These are phyloP conservation scores for Senna tora DNA, from an alignment of 306 rosid species.

Conservation along the genomic window DNA sequence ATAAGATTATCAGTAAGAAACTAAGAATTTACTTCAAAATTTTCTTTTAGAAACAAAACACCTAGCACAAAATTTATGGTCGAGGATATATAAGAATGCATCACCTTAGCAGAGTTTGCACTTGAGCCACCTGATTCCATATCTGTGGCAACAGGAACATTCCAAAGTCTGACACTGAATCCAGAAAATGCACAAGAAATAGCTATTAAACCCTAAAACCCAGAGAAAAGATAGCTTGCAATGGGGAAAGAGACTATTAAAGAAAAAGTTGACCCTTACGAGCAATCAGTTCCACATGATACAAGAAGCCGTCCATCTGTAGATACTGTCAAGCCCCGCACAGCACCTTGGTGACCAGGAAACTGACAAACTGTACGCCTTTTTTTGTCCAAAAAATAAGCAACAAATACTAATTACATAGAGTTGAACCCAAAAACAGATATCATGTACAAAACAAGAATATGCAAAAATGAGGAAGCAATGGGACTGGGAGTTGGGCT, in stretches of 20 bases:
- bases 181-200: constrained; percentile 30
- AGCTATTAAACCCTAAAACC: constrained; percentile 18
- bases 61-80: constrained; percentile 20
- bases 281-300: constrained; percentile 94
- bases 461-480: background rate
- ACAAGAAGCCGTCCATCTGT: constrained; percentile 80
- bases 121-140: constrained; percentile 49
- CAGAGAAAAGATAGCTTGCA: constrained; percentile 14
- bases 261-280: constrained; percentile 53
- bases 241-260: background rate
- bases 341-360: constrained; percentile 96
- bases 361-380: constrained; percentile 75
- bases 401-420: constrained; percentile 31
- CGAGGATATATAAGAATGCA: background rate
- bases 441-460: constrained; percentile 4
- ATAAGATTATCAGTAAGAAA: constrained; percentile 39
- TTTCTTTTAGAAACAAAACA: background rate
- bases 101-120: constrained; percentile 59
- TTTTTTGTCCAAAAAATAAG: constrained; percentile 29
- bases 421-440: background rate
- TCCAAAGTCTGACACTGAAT: constrained; percentile 87
- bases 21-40: constrained; percentile 6
- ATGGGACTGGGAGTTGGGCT: background rate
- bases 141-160: constrained; percentile 57
- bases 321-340: constrained; percentile 75